These are phyloP conservation scores for Diaporthe batatas DNA, from an alignment of 2,329 filamentous ascomycete species.

Conservation along the genomic window DNA sequence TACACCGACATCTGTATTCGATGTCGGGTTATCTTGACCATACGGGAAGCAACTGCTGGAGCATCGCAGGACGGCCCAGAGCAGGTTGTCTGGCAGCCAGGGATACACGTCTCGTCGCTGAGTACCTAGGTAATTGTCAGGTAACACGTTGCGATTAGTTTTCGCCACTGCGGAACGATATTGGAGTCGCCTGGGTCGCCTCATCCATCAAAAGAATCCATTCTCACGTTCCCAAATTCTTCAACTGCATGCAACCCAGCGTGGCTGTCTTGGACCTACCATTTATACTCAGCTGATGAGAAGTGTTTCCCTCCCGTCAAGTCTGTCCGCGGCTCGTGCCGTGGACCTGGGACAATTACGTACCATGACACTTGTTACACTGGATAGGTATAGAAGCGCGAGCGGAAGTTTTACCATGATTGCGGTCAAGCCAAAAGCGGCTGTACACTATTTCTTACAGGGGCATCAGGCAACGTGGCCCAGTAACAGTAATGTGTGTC, in stretches of 20 bases:
- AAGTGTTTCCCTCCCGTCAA: neutral
- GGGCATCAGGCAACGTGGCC: neutral
- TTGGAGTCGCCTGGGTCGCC: neutral
- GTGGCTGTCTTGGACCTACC: neutral
- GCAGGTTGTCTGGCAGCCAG: neutral
- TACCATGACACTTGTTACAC: too few species aligned
- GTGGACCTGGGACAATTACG: neutral
- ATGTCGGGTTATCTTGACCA: neutral
- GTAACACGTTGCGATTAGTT: neutral
- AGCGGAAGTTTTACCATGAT: too few species aligned
- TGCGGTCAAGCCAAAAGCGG: neutral
- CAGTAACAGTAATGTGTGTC: neutral
- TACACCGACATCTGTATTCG: slow-evolving; percentile 5
- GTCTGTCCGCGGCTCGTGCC: neutral
- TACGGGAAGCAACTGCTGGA: neutral
- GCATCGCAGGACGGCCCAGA: neutral
- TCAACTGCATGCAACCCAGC: too few species aligned
- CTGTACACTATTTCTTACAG: neutral
- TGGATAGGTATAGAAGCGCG: too few species aligned
- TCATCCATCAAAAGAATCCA: neutral
- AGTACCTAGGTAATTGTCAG: neutral
- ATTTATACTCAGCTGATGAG: neutral
- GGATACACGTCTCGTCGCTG: neutral
- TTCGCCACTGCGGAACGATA: neutral
- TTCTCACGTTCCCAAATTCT: too few species aligned